Evolutionary conservation across 2,329 filamentous ascomycete genomes (phyloP).

Genomic region (Arthroderma sp.): DNA sequence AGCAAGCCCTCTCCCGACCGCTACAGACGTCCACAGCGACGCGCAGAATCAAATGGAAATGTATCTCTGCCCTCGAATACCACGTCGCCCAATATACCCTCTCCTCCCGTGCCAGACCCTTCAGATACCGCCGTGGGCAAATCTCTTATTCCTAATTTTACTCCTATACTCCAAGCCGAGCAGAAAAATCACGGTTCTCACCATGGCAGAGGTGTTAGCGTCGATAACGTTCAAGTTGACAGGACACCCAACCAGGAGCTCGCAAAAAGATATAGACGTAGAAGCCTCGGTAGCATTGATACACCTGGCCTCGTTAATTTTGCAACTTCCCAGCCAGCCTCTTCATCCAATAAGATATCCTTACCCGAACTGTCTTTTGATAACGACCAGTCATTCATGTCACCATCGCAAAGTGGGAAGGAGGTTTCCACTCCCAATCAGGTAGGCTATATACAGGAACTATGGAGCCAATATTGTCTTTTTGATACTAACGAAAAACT

Average conservation of each 20-base stretch:
- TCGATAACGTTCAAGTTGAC: conserved; percentile 56
- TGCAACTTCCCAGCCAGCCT: conserved; percentile 16
- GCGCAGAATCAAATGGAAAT: conserved; percentile 26
- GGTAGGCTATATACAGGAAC: conserved; percentile 1
- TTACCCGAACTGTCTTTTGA: background rate
- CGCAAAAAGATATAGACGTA: conserved; percentile 62
- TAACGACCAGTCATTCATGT: background rate
- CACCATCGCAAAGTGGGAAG: background rate
- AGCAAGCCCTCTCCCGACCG: conserved; percentile 66
- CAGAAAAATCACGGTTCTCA: conserved; percentile 23
- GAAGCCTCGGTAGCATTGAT: conserved; percentile 63
- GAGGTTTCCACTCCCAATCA: conserved; percentile 1
- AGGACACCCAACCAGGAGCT: conserved; percentile 46
- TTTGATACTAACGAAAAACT: background rate
- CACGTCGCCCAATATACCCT: background rate
- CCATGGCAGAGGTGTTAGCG: conserved; percentile 46
- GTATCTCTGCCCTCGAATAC: conserved; percentile 5
- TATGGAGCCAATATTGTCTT: background rate
- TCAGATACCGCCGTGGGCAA: conserved; percentile 1
- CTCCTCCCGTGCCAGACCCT: background rate
- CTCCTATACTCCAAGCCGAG: background rate
- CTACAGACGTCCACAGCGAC: conserved; percentile 57
- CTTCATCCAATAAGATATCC: conserved; percentile 9
- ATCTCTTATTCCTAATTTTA: background rate
- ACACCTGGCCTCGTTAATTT: conserved; percentile 26